Percentiles rank a stretch among this genome's conserved stretches.
phyloP scores from a whole-genome alignment of 2,329 filamentous ascomycete genomes.

The Fusarium pseudocircinatum region DNA sequence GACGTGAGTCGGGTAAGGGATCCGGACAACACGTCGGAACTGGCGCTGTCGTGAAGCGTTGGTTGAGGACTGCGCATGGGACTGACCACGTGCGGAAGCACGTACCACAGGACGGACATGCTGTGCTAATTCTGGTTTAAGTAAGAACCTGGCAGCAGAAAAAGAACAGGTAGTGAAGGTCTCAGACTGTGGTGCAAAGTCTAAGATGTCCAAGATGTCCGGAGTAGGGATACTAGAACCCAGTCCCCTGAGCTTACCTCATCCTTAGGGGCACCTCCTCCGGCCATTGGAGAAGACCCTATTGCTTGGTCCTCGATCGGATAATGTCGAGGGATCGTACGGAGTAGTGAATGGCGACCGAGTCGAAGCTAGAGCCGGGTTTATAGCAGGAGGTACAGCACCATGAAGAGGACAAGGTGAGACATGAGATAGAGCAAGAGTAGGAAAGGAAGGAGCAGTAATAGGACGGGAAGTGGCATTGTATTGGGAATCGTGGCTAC shows the following conservation, averaged over 20 bases:
- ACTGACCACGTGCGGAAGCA: neutral
- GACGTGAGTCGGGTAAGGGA: too few relatives aligned
- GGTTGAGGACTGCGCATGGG: neutral
- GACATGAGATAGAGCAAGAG: neutral
- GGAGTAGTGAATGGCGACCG: neutral
- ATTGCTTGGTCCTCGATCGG: too few relatives aligned
- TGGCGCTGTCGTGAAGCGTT: too few relatives aligned
- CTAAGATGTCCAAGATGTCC: too few relatives aligned
- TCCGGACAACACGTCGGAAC: too few relatives aligned
- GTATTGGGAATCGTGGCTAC: neutral
- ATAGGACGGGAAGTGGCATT: rapidly evolving
- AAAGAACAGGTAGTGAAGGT: neutral
- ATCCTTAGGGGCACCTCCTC: rapidly evolving
- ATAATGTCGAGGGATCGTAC: neutral
- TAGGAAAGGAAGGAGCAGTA: neutral
- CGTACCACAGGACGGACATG: neutral
- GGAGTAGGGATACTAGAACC: too few relatives aligned
- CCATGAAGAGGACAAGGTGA: neutral
- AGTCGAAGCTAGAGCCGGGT: neutral
- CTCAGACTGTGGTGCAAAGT: neutral
- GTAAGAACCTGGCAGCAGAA: too few relatives aligned
- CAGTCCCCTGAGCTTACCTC: neutral
- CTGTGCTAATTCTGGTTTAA: neutral
- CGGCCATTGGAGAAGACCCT: rapidly evolving
- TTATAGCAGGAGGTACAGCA: neutral